Evolutionary conservation across 2,329 filamentous ascomycete genomes (phyloP).

Genomic region (Grosmannia serpens): DNA sequence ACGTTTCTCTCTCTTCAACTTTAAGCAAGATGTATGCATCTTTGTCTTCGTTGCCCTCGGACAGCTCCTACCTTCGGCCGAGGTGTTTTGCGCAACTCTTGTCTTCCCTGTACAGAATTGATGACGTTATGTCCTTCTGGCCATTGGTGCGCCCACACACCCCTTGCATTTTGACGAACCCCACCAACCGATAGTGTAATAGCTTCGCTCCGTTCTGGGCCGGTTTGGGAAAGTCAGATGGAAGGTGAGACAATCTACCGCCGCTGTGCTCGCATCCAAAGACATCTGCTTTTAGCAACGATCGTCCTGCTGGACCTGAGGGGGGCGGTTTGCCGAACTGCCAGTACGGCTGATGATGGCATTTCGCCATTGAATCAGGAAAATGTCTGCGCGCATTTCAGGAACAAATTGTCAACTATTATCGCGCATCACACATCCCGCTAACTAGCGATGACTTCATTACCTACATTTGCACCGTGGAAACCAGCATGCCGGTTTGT

Average conservation of each 20-base stretch:
- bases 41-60: too few relatives aligned
- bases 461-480: too few relatives aligned
- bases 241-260: not conserved
- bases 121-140: constrained; percentile 1
- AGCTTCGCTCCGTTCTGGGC: not conserved
- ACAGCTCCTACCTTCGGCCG: not conserved
- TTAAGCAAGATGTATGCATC: too few relatives aligned
- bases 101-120: not conserved
- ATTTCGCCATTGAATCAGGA: not conserved
- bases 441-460: too few relatives aligned
- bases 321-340: not conserved
- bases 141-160: not conserved
- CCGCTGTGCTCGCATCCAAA: not conserved
- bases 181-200: not conserved
- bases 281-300: not conserved
- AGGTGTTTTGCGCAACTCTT: not conserved
- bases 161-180: not conserved
- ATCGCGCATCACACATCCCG: too few relatives aligned
- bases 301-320: not conserved
- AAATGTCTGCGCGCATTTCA: too few relatives aligned
- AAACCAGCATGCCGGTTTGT: not conserved
- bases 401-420: too few relatives aligned
- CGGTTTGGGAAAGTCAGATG: not conserved
- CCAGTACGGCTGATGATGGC: not conserved
- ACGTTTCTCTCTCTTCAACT: not conserved